Conservation (phyloP, 2,329 filamentous ascomycete species). For the Talaromyces albobiverticillius region DNA sequence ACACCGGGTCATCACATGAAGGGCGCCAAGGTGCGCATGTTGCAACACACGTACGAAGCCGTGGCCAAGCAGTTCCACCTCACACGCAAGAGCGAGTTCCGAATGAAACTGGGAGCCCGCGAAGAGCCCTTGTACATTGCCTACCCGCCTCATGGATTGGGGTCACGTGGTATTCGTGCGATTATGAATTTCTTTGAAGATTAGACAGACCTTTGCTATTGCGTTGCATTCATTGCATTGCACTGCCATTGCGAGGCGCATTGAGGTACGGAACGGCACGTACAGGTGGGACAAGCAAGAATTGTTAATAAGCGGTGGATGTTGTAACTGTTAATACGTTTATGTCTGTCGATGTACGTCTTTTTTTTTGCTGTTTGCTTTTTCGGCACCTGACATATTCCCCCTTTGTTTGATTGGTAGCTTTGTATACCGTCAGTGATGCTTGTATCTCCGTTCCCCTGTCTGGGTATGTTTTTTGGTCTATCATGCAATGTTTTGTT, state of each 20-base stretch:
- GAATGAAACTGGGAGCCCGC: conserved; percentile 81
- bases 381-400: conserved; percentile 4
- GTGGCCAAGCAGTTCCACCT: conserved; percentile 78
- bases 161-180: conserved; percentile 76
- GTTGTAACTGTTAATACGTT: no score
- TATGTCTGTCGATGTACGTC: no score
- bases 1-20: conserved; percentile 77
- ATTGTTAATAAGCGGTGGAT: neutral
- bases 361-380: neutral
- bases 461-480: neutral
- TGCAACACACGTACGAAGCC: conserved; percentile 78
- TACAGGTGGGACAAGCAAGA: no score
- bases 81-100: conserved; percentile 81
- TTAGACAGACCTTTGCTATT: conserved; percentile 22
- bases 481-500: neutral
- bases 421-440: neutral
- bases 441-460: neutral
- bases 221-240: no score
- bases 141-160: conserved; percentile 82
- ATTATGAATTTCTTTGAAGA: conserved; percentile 86
- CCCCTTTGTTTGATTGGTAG: conserved; percentile 10
- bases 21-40: conserved; percentile 74
- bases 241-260: neutral
- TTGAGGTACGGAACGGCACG: no score
- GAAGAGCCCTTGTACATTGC: conserved; percentile 87